Base-by-base conservation (phyloP, 2,329 filamentous ascomycete genomes). In the Trichoderma hamatum region DNA sequence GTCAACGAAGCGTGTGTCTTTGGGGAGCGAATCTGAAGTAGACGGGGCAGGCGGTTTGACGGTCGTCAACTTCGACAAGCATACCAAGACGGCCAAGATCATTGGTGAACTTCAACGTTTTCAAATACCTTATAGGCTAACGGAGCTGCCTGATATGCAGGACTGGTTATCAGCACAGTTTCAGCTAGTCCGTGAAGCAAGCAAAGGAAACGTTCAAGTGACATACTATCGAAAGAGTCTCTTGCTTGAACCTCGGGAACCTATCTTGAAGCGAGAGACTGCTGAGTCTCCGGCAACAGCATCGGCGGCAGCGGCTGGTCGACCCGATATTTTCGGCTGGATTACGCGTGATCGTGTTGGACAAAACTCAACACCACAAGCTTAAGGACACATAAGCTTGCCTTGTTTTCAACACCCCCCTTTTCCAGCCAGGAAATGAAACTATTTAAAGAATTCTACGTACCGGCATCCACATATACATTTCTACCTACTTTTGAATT, bases 1-100 rank as follows among this genome's bases (percentile, higher is more conserved):
- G 39, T 88, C 93, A 5, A 94, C 91, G 2, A 93, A 95, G 75
- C 90, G 91, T 74, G 87, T 97, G 24, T 80, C 79, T 5, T 77
- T 83, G 3, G 80, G 80, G 28, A 73, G 74, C 26, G 79, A 85
- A 77, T 82, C 84, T 7, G 83, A 84, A 16, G 88, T 92, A n/a
- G 86, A 89, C 34, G 85, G 88, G 39, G 85, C 89, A 16, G 86
- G 88, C 19, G 87, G 89, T 30, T 86, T 93, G 75, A 89, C 89
- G 0, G 92, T 98, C 36, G 93, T 99, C 84, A 99, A 99, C 81
- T 98, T 97, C 75, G 95, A 98, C 84, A 98, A 98, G 82, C 94
- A 98, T 78, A 92, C 90, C 75, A 93, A 94, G 74, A 98, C 94
- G 3, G 94, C 95, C 56, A 96, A 94, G 80, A 96, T 98, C 76